phyloP scores from a whole-genome alignment of 805 yeast species.

The Metschnikowia sp. region DNA sequence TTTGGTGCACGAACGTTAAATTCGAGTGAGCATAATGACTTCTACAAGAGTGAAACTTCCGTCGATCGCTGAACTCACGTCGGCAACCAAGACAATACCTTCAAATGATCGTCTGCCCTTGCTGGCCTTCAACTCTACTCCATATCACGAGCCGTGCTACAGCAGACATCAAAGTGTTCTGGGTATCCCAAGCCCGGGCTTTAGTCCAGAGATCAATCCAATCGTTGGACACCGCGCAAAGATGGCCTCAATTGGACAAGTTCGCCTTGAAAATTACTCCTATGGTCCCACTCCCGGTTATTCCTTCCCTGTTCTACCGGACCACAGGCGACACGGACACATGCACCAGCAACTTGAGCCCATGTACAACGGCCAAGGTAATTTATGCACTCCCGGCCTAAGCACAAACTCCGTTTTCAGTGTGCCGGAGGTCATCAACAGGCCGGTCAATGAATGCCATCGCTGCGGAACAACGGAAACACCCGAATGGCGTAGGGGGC shows the following conservation, averaged over 20 bases:
- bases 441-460: constrained; percentile 37
- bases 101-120: not conserved
- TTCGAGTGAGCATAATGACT: not conserved
- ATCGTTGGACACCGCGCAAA: too few species aligned
- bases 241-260: too few species aligned
- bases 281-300: too few species aligned
- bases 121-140: not conserved
- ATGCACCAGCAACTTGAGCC: too few species aligned
- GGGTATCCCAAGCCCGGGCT: constrained; percentile 1
- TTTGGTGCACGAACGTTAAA: too few species aligned
- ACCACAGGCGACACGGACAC: too few species aligned
- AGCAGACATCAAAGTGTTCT: constrained; percentile 1
- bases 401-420: constrained; percentile 5
- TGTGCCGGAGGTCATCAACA: constrained; percentile 16
- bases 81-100: constrained; percentile 1
- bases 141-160: not conserved
- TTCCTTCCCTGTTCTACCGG: too few species aligned
- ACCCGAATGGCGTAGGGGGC: constrained; percentile 45
- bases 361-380: too few species aligned
- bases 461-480: constrained; percentile 46
- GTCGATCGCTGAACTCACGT: constrained; percentile 19
- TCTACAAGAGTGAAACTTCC: constrained; percentile 17
- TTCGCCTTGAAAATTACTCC: too few species aligned
- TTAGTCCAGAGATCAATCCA: not conserved
- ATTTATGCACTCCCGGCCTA: not conserved